Evolutionary conservation across 805 yeast genomes (phyloP), one percentile per base, ranked within the genome.

Genomic region (Barnettozyma wickerhamii): DNA sequence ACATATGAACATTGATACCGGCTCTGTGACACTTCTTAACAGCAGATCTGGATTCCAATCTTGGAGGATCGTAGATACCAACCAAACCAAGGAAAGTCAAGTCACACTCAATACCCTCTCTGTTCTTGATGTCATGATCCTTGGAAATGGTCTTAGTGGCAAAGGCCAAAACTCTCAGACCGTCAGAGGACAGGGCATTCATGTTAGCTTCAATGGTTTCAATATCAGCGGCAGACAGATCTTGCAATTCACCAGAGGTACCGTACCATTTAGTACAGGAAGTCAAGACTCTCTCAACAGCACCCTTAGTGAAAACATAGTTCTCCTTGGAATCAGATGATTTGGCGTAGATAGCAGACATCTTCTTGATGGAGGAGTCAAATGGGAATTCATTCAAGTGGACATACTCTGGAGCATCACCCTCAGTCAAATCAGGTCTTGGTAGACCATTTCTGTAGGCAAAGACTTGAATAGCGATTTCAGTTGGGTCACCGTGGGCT

Each of bases 401-500:
- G n/a, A 5, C 40, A 30, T 39, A 53, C 19, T 27, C 33, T 14
- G 58, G 51, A 15, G 34, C 37, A 6, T 57, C 58, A 24, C 65
- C 72, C 23, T 69, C 68, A 10, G 72, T 65, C 47, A 72, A 56
- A 9, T 50, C 50, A 12, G 66, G 65, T 52, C 84, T 71, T 18
- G 72, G 70, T 46, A 63, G 67, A 23, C 71, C 72, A 46, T 81
- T 64, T 52, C 89, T 74, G 10, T 79, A 64, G 18, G 81, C 74
- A 55, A 83, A 84, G 1, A 86, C 91, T 55, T 85, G 91, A 46
- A 87, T 81, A 4, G 95, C 95, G 53, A 84, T 80, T 64, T 87
- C 95, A 3, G 95, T 87, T 31, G 95, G 91, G 57, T 87, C 95
- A 45, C 95, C 95, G 56, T 79, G 81, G 9, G 88, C 89, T 51